These are phyloP conservation scores for Orbilia ellipsospora DNA, from an alignment of 2,329 filamentous ascomycete genomes.

Conservation along the genomic window DNA sequence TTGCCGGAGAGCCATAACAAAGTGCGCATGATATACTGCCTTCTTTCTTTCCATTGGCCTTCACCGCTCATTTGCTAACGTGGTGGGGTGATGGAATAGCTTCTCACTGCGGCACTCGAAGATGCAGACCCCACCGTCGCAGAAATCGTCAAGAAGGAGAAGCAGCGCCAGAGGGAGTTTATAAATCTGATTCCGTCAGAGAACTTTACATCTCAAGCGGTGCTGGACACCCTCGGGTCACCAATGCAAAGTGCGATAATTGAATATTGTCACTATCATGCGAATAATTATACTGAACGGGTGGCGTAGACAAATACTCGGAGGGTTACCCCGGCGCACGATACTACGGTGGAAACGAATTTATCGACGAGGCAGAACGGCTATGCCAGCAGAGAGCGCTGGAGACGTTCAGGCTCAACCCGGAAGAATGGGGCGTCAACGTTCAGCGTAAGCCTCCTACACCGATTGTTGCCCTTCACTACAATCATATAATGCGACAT, in stretches of 20 bases:
- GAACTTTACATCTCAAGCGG: slow-evolving; percentile 93
- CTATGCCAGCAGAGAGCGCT: slow-evolving; percentile 91
- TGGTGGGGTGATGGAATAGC: slow-evolving; percentile 65
- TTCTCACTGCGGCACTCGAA: slow-evolving; percentile 81
- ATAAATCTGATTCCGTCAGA: slow-evolving; percentile 97
- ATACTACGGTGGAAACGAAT: slow-evolving; percentile 97
- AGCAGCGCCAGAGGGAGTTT: slow-evolving; percentile 94
- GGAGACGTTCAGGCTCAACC: slow-evolving; percentile 83
- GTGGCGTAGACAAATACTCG: slow-evolving; percentile 78
- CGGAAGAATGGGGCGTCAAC: slow-evolving; percentile 94
- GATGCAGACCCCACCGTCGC: slow-evolving; percentile 88
- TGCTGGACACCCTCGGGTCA: slow-evolving; percentile 89
- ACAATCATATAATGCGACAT: neutral
- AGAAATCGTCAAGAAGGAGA: slow-evolving; percentile 94
- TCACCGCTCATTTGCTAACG: neutral
- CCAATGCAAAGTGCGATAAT: slow-evolving; percentile 82
- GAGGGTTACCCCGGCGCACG: slow-evolving; percentile 96
- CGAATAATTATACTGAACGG: neutral
- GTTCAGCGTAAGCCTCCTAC: slow-evolving; percentile 78
- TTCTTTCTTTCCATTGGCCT: neutral
- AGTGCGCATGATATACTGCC: slow-evolving; percentile 12
- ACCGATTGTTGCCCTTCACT: too few relatives aligned
- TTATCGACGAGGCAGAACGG: slow-evolving; percentile 89
- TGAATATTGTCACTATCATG: too few relatives aligned
- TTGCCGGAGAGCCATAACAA: slow-evolving; percentile 48